Conservation (phyloP, 1,139 yeast genomes). For the Nadsonia commutata region DNA sequence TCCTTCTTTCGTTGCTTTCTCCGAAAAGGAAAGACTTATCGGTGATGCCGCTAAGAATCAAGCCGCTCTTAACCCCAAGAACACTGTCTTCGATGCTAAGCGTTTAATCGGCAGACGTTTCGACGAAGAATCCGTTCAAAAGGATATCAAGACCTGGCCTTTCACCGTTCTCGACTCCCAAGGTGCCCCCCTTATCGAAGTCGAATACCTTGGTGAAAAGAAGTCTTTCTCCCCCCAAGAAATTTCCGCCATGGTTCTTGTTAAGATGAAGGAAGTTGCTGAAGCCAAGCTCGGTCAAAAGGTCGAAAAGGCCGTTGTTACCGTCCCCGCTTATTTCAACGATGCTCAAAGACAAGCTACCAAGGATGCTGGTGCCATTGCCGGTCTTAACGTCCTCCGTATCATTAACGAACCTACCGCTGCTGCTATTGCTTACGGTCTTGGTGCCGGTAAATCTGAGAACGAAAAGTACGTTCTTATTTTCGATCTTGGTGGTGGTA, state of each 20-base stretch:
- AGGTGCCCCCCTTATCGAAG: conserved; percentile 87
- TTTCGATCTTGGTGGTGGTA: conserved; percentile 97
- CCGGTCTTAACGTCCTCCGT: conserved; percentile 92
- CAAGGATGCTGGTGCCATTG: conserved; percentile 96
- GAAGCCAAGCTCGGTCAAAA: conserved; percentile 89
- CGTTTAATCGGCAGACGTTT: conserved; percentile 95
- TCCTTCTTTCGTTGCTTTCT: conserved; percentile 96
- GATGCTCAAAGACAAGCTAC: conserved; percentile 98
- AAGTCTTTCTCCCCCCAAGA: conserved; percentile 96
- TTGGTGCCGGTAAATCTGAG: conserved; percentile 69
- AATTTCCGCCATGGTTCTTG: conserved; percentile 89
- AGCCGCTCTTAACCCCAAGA: conserved; percentile 92
- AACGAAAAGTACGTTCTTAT: conserved; percentile 78
- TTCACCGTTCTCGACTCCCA: conserved; percentile 77
- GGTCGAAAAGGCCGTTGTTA: conserved; percentile 89
- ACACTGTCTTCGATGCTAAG: conserved; percentile 96
- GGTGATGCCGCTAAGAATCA: conserved; percentile 99
- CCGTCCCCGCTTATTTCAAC: conserved; percentile 96
- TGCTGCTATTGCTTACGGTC: conserved; percentile 97
- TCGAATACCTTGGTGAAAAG: conserved; percentile 85
- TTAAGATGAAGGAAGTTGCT: conserved; percentile 97
- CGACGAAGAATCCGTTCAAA: conserved; percentile 82
- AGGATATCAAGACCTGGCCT: conserved; percentile 95
- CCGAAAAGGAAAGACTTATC: conserved; percentile 91
- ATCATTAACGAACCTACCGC: conserved; percentile 97